Base-by-base conservation (phyloP, 139 green algal species). In the Coccomyxa sp. region DNA sequence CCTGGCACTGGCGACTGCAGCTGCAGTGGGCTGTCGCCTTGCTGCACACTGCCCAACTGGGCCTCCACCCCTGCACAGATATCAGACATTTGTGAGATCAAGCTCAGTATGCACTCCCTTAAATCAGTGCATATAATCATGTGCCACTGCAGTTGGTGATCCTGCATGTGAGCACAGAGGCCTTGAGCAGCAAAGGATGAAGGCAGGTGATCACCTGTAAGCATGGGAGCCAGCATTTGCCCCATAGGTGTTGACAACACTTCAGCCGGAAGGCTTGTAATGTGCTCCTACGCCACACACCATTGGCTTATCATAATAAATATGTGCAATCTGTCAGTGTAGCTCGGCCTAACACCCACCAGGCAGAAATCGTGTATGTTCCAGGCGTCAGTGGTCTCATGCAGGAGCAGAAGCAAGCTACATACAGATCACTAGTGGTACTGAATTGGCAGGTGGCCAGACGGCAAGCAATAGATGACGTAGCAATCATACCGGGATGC, bases 181-280 rank as follows among this genome's bases (percentile, higher is more conserved):
- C 5, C 2, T 3, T 2, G 5, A 3, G 50, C 27, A 64, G 50
- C 50, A 64, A 64, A 31, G 5, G 1, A 64, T 64, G 2, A 3
- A 64, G 18, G 27, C 50, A 64, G 4, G 5, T 31, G 78, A 74
- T 88, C 50, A 33, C 58, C 58, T 0, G 34, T n/a, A 29, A 91
- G 68, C 77, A 86, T 82, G 24, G 86, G 86, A 7, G 39, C 38
- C 12, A 91, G 71, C 79, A 89, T 86, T 54, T 90, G 84, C 22
- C 86, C 86, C 18, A 91, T 82, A 3, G 84, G 85, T 0, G 85
- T 91, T 0, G 83, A 54, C 71, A 91, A 64, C 18, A 91, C 79
- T 68, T 82, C 76, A 2, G 50, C 37, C 5, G 86, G 86, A 36
- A 90, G 69, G 12, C 58, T 75, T 27, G 78, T 86, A 74, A 91